Conservation (phyloP, 164 flowering plant genomes). For the Tetracentron sinense region DNA sequence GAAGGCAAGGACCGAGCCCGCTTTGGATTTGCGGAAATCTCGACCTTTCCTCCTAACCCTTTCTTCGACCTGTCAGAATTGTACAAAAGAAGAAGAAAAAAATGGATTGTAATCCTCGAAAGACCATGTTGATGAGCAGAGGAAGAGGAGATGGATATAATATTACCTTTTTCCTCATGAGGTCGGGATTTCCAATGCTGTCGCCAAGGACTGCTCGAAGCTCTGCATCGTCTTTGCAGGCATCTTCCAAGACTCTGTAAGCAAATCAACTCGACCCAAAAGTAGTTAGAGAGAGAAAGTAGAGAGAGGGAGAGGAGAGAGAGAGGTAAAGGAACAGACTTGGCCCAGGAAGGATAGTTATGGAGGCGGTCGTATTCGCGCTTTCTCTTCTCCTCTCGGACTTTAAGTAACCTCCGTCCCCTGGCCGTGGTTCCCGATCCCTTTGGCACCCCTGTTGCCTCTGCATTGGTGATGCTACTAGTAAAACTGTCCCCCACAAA, state of each 20-base stretch:
- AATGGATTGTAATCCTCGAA: background rate
- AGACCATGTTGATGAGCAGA: background rate
- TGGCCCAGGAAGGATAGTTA: conserved; percentile 90
- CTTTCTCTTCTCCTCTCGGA: conserved; percentile 82
- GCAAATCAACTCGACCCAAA: background rate
- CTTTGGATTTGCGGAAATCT: conserved; percentile 60
- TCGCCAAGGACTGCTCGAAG: conserved; percentile 85
- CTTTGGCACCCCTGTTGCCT: conserved; percentile 33
- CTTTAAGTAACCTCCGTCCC: conserved; percentile 63
- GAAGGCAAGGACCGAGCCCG: conserved; percentile 83
- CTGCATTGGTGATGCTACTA: too few species aligned
- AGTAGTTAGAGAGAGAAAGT: background rate
- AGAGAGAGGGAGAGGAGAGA: background rate
- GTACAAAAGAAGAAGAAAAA: background rate
- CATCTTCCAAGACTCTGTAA: conserved; percentile 70
- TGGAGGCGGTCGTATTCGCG: conserved; percentile 63
- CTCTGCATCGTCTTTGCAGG: conserved; percentile 71
- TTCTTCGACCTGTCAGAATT: conserved; percentile 53
- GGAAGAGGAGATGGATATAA: background rate
- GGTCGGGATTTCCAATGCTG: conserved; percentile 90
- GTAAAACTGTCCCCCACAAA: too few species aligned
- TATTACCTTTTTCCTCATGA: conserved; percentile 71
- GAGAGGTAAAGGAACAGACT: conserved; percentile 18
- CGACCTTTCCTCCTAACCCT: conserved; percentile 73
- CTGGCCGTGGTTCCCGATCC: conserved; percentile 86